phyloP scores from a whole-genome alignment of 495 filamentous ascomycete genomes.

The Daldinia concentrica region DNA sequence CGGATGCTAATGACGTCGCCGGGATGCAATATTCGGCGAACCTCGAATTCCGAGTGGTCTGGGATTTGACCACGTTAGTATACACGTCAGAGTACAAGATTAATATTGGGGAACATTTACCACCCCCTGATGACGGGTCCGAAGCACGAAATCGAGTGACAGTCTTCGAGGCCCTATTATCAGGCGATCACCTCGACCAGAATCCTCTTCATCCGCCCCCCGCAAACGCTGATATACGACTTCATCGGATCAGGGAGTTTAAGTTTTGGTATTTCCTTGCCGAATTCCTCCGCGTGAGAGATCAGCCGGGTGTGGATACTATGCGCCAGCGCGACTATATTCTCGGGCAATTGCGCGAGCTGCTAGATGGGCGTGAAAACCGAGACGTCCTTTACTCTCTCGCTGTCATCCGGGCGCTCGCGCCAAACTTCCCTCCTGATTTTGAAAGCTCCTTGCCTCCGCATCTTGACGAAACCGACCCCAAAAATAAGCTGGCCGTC shows the following conservation, averaged over 20 bases:
- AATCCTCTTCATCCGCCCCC: constrained; percentile 64
- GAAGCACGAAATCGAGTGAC: constrained; percentile 73
- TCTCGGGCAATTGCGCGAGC: constrained; percentile 66
- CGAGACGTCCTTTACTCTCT: constrained; percentile 93
- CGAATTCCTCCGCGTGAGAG: constrained; percentile 71
- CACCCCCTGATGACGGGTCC: constrained; percentile 59
- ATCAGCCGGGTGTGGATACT: constrained; percentile 59
- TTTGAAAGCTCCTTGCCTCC: constrained; percentile 66
- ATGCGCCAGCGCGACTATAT: constrained; percentile 70
- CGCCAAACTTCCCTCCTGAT: constrained; percentile 72
- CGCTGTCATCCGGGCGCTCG: constrained; percentile 77
- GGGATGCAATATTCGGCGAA: constrained; percentile 69
- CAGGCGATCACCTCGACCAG: constrained; percentile 68
- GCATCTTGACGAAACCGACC: constrained; percentile 73
- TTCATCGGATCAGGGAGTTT: constrained; percentile 67
- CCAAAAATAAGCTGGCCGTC: constrained; percentile 76
- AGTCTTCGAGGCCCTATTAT: constrained; percentile 78
- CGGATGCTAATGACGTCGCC: constrained; percentile 61
- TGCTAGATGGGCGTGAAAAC: constrained; percentile 83
- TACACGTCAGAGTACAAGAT: constrained; percentile 47
- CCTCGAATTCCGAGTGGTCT: constrained; percentile 77
- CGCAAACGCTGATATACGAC: constrained; percentile 54
- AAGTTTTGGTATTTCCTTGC: constrained; percentile 85
- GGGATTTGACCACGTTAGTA: constrained; percentile 65
- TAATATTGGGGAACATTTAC: constrained; percentile 41